phyloP scores from a whole-genome alignment of 2,329 filamentous ascomycete species.

The Botrytis squamosa region DNA sequence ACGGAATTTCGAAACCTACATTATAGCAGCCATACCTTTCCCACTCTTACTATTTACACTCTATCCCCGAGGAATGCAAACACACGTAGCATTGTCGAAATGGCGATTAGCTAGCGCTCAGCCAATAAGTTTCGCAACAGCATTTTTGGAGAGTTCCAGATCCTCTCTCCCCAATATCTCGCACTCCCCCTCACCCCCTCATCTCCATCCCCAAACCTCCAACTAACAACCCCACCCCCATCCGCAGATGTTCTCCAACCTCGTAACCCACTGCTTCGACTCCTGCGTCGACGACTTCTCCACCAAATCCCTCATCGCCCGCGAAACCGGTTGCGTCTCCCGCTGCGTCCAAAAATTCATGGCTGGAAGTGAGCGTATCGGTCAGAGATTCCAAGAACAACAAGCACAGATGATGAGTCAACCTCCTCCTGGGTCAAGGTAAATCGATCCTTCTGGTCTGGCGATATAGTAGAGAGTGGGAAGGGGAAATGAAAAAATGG shows the following conservation, averaged over 20 bases:
- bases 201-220: background rate
- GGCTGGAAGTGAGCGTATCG: slow-evolving; percentile 85
- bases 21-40: too few species aligned
- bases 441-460: slow-evolving; percentile 6
- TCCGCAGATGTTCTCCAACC: slow-evolving; percentile 59
- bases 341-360: slow-evolving; percentile 96
- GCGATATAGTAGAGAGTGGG: background rate
- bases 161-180: background rate
- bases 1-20: background rate
- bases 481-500: background rate
- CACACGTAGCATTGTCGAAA: background rate
- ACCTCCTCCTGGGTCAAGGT: slow-evolving; percentile 35
- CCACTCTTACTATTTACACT: too few species aligned
- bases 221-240: background rate
- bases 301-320: slow-evolving; percentile 84
- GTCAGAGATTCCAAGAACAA: slow-evolving; percentile 81
- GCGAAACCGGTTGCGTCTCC: slow-evolving; percentile 88
- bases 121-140: too few species aligned
- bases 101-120: background rate
- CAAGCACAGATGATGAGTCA: slow-evolving; percentile 56
- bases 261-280: slow-evolving; percentile 89
- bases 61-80: too few species aligned
- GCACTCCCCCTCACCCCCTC: background rate
- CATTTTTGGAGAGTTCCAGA: background rate
- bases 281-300: slow-evolving; percentile 98